Conservation (phyloP, 331 rosid genomes). For the Quercus phellos region DNA sequence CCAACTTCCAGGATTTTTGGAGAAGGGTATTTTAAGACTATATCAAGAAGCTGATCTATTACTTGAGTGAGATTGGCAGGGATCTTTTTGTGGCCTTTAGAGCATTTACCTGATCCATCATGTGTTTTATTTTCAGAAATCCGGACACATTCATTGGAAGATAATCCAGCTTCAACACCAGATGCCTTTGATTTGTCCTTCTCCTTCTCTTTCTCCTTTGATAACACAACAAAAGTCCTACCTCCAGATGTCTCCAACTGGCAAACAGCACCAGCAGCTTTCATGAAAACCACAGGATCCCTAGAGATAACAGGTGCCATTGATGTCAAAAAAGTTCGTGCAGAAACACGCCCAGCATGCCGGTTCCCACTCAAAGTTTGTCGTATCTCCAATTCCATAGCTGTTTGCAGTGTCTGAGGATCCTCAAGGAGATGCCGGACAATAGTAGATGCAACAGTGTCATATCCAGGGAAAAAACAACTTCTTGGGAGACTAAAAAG, state of each 20-base stretch:
- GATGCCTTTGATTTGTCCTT: conserved; percentile 71
- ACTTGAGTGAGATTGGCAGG: conserved; percentile 93
- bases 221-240: conserved; percentile 68
- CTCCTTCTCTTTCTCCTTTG: conserved; percentile 86
- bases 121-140: conserved; percentile 75
- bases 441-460: conserved; percentile 88
- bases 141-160: conserved; percentile 71
- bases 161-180: conserved; percentile 58
- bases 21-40: conserved; percentile 72
- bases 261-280: conserved; percentile 86
- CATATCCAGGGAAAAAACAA: conserved; percentile 95
- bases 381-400: conserved; percentile 93
- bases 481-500: conserved; percentile 80
- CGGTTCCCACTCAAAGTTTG: conserved; percentile 81
- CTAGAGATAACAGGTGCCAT: conserved; percentile 92
- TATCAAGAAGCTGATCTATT: conserved; percentile 92
- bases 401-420: conserved; percentile 93
- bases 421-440: conserved; percentile 99
- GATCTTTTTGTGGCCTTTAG: conserved; percentile 81
- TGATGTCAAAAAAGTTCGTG: conserved; percentile 72
- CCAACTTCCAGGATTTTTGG: conserved; percentile 49
- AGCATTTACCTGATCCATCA: conserved; percentile 75
- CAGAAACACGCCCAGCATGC: conserved; percentile 76
- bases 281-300: conserved; percentile 90
- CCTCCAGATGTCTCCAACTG: conserved; percentile 93